phyloP scores from a whole-genome alignment of 345 rosid genomes.

The Passiflora organensis region DNA sequence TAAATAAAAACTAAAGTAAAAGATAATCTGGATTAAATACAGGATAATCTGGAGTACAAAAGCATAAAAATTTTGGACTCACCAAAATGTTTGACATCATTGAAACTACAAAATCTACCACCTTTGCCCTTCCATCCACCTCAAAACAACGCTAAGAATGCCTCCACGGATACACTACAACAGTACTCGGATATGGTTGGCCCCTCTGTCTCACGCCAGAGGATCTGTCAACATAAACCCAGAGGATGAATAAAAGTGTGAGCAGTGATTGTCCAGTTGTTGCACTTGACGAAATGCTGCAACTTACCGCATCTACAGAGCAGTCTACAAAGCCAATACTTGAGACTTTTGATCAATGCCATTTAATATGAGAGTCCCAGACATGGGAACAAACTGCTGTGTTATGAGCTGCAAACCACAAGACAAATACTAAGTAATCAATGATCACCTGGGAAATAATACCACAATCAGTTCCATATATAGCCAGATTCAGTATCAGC shows the following conservation, averaged over 20 bases:
- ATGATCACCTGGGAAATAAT: no score
- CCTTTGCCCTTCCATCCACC: background rate
- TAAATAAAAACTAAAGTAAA: no score
- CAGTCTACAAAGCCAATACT: slow-evolving; percentile 43
- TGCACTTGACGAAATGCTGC: background rate
- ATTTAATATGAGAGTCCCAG: slow-evolving; percentile 79
- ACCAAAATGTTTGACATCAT: no score
- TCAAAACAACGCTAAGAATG: background rate
- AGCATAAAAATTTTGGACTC: no score
- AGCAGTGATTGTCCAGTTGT: background rate
- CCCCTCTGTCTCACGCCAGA: background rate
- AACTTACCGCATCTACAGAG: slow-evolving; percentile 2
- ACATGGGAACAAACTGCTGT: slow-evolving; percentile 84
- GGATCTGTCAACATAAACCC: slow-evolving; percentile 18
- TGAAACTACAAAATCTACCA: no score
- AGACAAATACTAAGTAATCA: background rate
- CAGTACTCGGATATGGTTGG: slow-evolving; percentile 2
- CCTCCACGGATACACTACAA: slow-evolving; percentile 1
- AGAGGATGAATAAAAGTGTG: background rate
- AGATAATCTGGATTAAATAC: no score
- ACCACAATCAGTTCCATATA: no score
- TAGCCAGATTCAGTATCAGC: no score
- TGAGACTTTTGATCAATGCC: slow-evolving; percentile 97
- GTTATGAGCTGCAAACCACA: slow-evolving; percentile 64
- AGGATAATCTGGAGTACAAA: no score